Conservation (phyloP, 139 green algal genomes). For the Chlamydomonas applanata region DNA sequence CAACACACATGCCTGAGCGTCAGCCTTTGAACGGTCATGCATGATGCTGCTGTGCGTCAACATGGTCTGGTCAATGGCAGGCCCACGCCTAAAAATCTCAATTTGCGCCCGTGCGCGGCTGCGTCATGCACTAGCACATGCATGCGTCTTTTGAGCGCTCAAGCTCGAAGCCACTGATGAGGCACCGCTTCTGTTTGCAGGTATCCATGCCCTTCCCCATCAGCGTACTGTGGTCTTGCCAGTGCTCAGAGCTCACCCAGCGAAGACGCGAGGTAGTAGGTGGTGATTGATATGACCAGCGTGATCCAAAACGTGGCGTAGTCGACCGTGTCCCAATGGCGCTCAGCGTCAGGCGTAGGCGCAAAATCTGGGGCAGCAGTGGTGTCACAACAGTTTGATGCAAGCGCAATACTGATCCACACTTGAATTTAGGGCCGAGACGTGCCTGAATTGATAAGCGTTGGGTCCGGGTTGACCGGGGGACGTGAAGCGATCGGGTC, state of each 20-base stretch:
- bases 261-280: conserved; percentile 59
- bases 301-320: conserved; percentile 73
- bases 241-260: conserved; percentile 72
- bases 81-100: no score
- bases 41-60: no score
- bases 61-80: no score
- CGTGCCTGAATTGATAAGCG: conserved; percentile 53
- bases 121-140: no score
- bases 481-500: conserved; percentile 41
- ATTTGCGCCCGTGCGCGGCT: no score
- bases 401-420: not conserved
- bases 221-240: no score
- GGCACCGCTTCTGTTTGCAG: no score
- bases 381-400: not conserved
- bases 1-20: no score
- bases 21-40: no score
- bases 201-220: no score
- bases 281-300: conserved; percentile 71
- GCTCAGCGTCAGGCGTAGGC: conserved; percentile 37
- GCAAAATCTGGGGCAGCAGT: conserved; percentile 48
- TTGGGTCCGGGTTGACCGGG: conserved; percentile 28
- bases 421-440: not conserved
- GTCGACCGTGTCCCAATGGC: conserved; percentile 55
- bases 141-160: no score
- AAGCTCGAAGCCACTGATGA: no score